Evolutionary conservation across 192 early-diverging fungal genomes (phyloP).

Genomic region (Linnemannia elongata): DNA sequence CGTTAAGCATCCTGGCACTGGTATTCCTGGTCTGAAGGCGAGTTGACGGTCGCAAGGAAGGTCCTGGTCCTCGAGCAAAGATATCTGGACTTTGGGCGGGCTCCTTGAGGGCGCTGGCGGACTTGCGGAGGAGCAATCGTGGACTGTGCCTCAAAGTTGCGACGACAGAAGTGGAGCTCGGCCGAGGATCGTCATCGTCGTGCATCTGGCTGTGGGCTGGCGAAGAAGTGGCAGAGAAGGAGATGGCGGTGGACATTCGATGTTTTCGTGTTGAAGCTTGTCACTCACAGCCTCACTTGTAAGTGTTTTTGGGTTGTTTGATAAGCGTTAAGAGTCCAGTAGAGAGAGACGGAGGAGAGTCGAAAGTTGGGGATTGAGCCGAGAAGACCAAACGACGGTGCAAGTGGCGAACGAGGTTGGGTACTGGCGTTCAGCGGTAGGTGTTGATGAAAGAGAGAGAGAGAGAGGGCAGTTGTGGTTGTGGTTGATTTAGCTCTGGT

Average conservation of each 20-base stretch:
- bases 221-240: background rate
- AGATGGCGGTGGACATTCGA: slow-evolving; percentile 19
- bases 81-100: slow-evolving; percentile 55
- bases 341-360: background rate
- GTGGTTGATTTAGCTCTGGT: background rate
- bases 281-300: background rate
- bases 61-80: slow-evolving; percentile 55
- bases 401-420: background rate
- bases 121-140: slow-evolving; percentile 52
- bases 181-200: slow-evolving; percentile 42
- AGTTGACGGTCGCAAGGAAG: slow-evolving; percentile 44
- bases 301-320: background rate
- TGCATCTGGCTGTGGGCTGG: slow-evolving; percentile 19
- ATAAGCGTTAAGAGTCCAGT: background rate
- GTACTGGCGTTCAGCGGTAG: background rate
- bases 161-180: slow-evolving; percentile 48
- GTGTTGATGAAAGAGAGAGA: background rate
- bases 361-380: background rate
- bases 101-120: slow-evolving; percentile 56
- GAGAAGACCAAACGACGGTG: background rate
- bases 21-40: slow-evolving; percentile 52
- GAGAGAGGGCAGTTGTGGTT: background rate
- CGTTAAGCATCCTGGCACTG: slow-evolving; percentile 32
- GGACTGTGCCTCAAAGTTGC: slow-evolving; percentile 53
- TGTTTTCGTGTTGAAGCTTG: background rate